Percentiles rank a stretch among this genome's conserved stretches.
Evolutionary conservation across 441 rosid genomes (phyloP).

Genomic region (Lepidium campestre): DNA sequence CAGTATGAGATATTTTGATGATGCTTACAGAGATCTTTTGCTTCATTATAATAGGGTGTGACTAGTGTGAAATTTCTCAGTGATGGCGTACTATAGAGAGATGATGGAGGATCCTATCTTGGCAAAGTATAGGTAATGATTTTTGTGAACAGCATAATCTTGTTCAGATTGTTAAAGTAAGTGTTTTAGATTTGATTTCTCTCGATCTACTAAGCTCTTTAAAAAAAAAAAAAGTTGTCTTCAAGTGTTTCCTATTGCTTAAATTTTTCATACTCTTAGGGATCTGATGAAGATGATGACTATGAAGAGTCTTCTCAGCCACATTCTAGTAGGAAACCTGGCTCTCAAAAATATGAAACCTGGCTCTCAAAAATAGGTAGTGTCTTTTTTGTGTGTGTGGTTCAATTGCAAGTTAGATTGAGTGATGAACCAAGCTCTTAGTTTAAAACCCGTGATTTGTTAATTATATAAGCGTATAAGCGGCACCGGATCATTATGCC

Average conservation of each 20-base stretch:
- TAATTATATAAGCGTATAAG: background rate
- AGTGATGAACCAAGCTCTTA: background rate
- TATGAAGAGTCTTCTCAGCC: constrained; percentile 57
- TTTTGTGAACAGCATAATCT: background rate
- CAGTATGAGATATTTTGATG: constrained; percentile 10
- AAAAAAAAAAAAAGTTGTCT: background rate
- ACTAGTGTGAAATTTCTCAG: constrained; percentile 89
- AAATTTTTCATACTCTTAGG: constrained; percentile 26
- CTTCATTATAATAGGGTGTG: constrained; percentile 58
- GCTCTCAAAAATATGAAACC: constrained; percentile 37
- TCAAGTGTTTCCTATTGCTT: background rate
- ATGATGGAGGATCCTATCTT: constrained; percentile 99
- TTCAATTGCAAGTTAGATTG: background rate
- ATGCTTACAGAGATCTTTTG: constrained; percentile 10
- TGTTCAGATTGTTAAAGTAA: background rate
- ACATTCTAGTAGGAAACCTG: constrained; percentile 55
- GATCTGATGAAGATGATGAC: constrained; percentile 57
- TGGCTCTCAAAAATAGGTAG: constrained; percentile 50
- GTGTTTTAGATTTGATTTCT: background rate
- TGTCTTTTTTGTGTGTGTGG: background rate
- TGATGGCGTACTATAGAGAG: constrained; percentile 89
- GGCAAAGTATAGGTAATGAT: constrained; percentile 78
- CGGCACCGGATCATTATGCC: background rate
- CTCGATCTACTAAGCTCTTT: background rate
- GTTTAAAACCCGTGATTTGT: background rate